Conservation (phyloP, 2,329 filamentous ascomycete species). For the Neonectria sp. region DNA sequence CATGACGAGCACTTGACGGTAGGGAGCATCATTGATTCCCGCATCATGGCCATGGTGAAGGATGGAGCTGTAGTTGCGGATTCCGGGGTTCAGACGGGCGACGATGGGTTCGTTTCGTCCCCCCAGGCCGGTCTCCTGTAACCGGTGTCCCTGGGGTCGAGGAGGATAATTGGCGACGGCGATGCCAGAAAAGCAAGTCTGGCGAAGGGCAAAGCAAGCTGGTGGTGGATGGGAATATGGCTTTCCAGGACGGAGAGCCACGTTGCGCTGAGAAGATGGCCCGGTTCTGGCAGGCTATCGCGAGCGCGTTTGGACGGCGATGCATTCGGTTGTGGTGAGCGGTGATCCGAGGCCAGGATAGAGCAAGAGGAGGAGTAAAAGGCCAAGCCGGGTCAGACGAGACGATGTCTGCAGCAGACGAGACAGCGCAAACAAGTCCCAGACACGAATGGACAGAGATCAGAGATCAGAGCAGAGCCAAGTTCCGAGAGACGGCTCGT, state of each 20-base stretch:
- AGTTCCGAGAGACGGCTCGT: slow-evolving; percentile 42
- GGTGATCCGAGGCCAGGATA: slow-evolving; percentile 15
- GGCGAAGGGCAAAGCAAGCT: slow-evolving; percentile 2
- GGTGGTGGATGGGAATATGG: neutral
- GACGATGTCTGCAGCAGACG: neutral
- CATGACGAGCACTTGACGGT: slow-evolving; percentile 92
- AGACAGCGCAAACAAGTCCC: slow-evolving; percentile 36
- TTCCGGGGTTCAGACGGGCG: slow-evolving; percentile 15
- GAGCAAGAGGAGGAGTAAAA: slow-evolving; percentile 22
- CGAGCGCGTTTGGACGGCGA: neutral
- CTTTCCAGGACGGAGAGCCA: slow-evolving; percentile 26
- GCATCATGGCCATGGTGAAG: slow-evolving; percentile 64
- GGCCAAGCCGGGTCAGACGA: neutral
- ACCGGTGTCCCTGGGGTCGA: slow-evolving; percentile 47
- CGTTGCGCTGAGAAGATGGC: slow-evolving; percentile 19
- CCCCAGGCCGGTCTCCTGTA: slow-evolving; percentile 48
- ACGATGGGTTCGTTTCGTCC: slow-evolving; percentile 42
- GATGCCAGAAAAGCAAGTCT: slow-evolving; percentile 12
- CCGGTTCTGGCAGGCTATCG: slow-evolving; percentile 8
- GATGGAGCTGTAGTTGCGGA: slow-evolving; percentile 9
- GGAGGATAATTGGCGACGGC: slow-evolving; percentile 1
- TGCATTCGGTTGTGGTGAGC: slow-evolving; percentile 1
- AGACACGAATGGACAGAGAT: slow-evolving; percentile 43
- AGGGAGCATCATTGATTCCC: slow-evolving; percentile 81
- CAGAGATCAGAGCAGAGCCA: slow-evolving; percentile 7